Base-by-base conservation (phyloP, 257 asterid species). In the Solanum virginianum region DNA sequence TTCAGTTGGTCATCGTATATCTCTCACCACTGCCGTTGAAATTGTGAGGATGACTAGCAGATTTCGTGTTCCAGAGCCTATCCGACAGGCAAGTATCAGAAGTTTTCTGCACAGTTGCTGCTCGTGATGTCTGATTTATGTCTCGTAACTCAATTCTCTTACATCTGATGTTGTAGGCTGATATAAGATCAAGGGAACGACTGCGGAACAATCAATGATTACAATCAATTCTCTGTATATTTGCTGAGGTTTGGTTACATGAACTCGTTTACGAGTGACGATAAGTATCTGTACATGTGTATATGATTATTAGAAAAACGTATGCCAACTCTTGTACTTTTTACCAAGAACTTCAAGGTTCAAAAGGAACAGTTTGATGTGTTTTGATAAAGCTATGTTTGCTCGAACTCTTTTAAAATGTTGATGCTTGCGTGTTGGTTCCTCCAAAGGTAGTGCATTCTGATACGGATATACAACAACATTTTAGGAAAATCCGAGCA, bases 41-140 rank as follows among this genome's bases (percentile, higher is more conserved):
- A 82, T 94, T 83, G 98, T 92, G 84, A 92, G 90, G 87, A 86
- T 89, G 70, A 91, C 89, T 74, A 92, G 98, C 88, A 90, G 80
- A 88, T 94, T 88, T 86, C 95, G 98, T 80, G 91, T 96, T 85
- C 98, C 99, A 47, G 99, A 96, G 89, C 97, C 98, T 88, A 93
- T 82, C 88, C 89, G 99, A 71, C 99, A 95, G 97, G 98, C 93
- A 24, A 59, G 2, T 82, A 6, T 43, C 43, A 43, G 80, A 72
- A 72, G 18, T n/a, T 45, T 1, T 12, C 0, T 1, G n/a, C 81
- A 13, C 54, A 20, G 80, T 45, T 45, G 80, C 18, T 72, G 57
- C 20, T n/a, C 36, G 12, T n/a, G 36, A 45, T 72, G 3, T 72
- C 81, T 43, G 16, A n/a, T n/a, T 60, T 60, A 22, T 2, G 10